phyloP scores from a whole-genome alignment of 768 basidiomycete species.

The Tubosaeta sp. region DNA sequence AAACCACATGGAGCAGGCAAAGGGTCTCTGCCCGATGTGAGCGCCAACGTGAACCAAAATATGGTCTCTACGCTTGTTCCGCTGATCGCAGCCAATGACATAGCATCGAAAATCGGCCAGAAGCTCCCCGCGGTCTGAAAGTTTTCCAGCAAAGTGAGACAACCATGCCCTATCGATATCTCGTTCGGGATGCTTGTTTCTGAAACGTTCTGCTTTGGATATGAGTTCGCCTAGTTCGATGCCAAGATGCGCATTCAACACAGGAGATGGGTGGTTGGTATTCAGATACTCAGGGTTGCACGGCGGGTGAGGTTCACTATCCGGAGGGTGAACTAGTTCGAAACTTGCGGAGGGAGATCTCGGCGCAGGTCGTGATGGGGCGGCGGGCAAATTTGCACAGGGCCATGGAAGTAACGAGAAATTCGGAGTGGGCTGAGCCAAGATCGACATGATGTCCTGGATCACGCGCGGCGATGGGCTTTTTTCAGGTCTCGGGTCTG shows the following conservation, averaged over 20 bases:
- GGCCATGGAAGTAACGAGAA: slow-evolving; percentile 6
- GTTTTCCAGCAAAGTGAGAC: slow-evolving; percentile 61
- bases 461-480: slow-evolving; percentile 28
- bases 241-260: slow-evolving; percentile 63
- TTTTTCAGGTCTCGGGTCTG: slow-evolving; percentile 3
- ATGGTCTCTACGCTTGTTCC: slow-evolving; percentile 70
- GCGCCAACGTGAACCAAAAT: slow-evolving; percentile 72
- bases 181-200: slow-evolving; percentile 46
- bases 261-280: slow-evolving; percentile 36
- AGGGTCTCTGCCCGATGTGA: slow-evolving; percentile 66
- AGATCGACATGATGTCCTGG: slow-evolving; percentile 30
- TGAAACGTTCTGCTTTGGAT: slow-evolving; percentile 52
- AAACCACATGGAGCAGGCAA: slow-evolving; percentile 61
- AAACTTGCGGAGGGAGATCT: not conserved
- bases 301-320: not conserved
- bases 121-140: slow-evolving; percentile 54
- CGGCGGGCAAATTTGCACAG: not conserved
- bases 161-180: slow-evolving; percentile 67
- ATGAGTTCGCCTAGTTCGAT: slow-evolving; percentile 51
- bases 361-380: not conserved
- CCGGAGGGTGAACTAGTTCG: not conserved
- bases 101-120: slow-evolving; percentile 66
- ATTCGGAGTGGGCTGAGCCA: slow-evolving; percentile 17
- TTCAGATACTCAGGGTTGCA: not conserved
- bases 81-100: slow-evolving; percentile 58